Base-by-base conservation (phyloP, 192 early-diverging fungal species). In the Rhizophagus sp. region DNA sequence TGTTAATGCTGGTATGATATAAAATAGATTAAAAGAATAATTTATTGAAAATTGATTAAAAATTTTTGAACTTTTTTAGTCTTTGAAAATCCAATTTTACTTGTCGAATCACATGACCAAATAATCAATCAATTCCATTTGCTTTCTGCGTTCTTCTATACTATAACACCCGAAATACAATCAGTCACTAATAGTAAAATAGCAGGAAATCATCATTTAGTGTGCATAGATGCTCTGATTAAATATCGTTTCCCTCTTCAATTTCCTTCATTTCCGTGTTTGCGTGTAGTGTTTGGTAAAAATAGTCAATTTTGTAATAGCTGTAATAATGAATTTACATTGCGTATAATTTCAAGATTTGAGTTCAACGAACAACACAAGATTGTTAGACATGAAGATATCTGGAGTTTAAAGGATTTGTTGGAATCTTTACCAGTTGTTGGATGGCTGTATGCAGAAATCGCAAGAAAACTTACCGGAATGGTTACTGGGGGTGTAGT, bases 311-410 rank as follows among this genome's bases (percentile, higher is more conserved):
- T 19, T 69, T 39, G 13, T 33, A 52, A 50, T 52, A 73, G 19
- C 39, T 39, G 13, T 33, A 73, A 50, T 52, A 73, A 73, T 30
- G 47, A 73, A 50, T 17, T 79, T 57, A 25, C 15, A 22, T 44
- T 79, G 13, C 34, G 67, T 24, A 71, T 30, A 25, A 71, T 71
- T 6, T 71, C 78, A 34, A 44, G 41, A 27, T 79, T 79, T 52
- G 67, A 71, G 15, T 79, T 79, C 17, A 70, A 79, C 62, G 78
- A 79, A 41, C 52, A 79, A 49, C 36, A 39, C 4, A 79, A 79
- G n/a, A 79, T 79, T 79, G 67, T 79, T n/a, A 69, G 52, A 71
- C 68, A 71, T 71, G 78, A 79, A 34, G 78, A 79, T 71, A 22
- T 79, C 11, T 79, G 78, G 78, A 79, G 78, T 62, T 13, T 79